phyloP scores from a whole-genome alignment of 352 stramenopile species.

The Phytopythium helicoides region DNA sequence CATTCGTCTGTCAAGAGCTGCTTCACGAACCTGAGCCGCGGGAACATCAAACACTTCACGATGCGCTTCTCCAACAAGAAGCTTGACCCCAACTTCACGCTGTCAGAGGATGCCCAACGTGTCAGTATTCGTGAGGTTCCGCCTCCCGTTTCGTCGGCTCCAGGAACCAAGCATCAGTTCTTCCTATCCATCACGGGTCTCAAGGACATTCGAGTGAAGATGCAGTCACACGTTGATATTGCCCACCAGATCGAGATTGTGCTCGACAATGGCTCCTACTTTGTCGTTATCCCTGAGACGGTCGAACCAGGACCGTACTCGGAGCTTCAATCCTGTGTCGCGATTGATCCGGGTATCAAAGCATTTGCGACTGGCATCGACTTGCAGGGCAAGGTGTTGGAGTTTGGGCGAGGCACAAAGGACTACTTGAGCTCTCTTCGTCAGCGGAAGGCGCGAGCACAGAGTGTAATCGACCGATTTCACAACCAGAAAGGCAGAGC shows the following conservation, averaged over 20 bases:
- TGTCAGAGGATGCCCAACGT: not conserved
- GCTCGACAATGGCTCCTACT: not conserved
- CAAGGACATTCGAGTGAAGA: not conserved
- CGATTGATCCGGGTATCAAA: not conserved
- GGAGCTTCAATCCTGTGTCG: not conserved
- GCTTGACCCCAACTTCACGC: not conserved
- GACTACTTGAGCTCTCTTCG: not conserved
- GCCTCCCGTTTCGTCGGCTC: too few relatives aligned
- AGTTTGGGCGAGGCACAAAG: not conserved
- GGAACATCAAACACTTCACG: not conserved
- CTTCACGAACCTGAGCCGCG: slow-evolving; percentile 9
- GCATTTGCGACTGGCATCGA: not conserved
- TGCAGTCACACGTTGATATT: not conserved
- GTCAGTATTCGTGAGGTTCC: not conserved
- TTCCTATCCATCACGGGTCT: not conserved
- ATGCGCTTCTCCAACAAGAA: slow-evolving; percentile 1
- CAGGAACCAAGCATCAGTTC: too few relatives aligned
- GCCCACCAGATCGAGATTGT: not conserved
- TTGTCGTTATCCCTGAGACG: not conserved
- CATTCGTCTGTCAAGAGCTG: not conserved
- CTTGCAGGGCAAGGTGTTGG: not conserved
- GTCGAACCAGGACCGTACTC: not conserved
- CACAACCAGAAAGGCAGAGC: not conserved
- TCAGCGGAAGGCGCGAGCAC: not conserved
- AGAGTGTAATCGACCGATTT: not conserved